Evolutionary conservation across 1,284 basidiomycete genomes (phyloP).

Genomic region (Sutorius eximius): DNA sequence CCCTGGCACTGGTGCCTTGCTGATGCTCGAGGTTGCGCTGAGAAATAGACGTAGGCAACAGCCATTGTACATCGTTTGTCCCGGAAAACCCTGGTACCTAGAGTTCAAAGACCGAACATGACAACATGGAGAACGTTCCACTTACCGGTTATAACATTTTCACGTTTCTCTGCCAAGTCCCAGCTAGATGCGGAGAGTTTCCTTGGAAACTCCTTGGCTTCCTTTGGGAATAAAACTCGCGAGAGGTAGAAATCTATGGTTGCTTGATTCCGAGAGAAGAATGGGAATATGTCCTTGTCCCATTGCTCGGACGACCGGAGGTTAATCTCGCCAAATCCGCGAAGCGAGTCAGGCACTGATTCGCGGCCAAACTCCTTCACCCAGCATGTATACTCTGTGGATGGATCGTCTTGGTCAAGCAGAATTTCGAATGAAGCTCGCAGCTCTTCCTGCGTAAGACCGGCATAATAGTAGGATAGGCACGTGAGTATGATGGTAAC

Average conservation of each 20-base stretch:
- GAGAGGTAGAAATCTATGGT: background rate
- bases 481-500: slow-evolving; percentile 37
- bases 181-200: background rate
- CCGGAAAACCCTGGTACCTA: background rate
- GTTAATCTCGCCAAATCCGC: background rate
- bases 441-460: slow-evolving; percentile 41
- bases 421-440: slow-evolving; percentile 40
- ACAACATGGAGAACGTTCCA: too few relatives aligned
- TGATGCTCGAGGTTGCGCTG: too few relatives aligned
- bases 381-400: slow-evolving; percentile 45
- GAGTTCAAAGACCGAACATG: too few relatives aligned
- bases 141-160: background rate
- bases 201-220: background rate
- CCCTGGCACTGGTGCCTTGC: too few relatives aligned
- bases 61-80: background rate
- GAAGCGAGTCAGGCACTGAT: background rate
- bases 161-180: background rate
- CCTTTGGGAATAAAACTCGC: background rate
- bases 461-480: slow-evolving; percentile 27
- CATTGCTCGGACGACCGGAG: background rate
- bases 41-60: background rate
- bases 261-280: background rate
- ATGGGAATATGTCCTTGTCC: background rate
- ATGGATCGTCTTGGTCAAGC: slow-evolving; percentile 43
- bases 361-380: slow-evolving; percentile 18